Evolutionary conservation across 768 basidiomycete genomes (phyloP), one percentile per base, ranked within the genome.

Genomic region (Asterophora parasitica): DNA sequence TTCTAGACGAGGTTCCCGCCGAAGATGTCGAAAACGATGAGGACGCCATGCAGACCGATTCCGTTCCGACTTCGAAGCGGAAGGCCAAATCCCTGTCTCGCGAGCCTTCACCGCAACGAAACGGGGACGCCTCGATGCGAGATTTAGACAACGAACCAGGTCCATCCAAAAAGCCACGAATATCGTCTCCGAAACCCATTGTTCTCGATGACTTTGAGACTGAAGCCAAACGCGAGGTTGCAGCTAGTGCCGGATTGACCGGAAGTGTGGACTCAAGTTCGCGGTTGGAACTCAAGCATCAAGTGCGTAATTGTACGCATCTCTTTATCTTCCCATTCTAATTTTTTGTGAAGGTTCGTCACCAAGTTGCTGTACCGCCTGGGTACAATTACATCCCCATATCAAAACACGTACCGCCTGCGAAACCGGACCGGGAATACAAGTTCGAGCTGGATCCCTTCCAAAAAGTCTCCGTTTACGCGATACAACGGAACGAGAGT

Each of bases 381-480:
- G 85, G 85, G 20, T 98, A 94, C 65, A 80, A 83, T 59, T 98
- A 98, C 66, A 65, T 85, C 36, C 88, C 95, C 2, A 96, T 98
- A 51, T 82, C 88, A 13, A 77, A 89, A 61, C 93, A 99, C 64
- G 78, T 88, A n/a, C 87, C 94, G 11, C 88, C 90, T 11, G 77
- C 84, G 42, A 92, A 94, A 59, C 93, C 94, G 0, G 93, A 83
- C 42, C 80, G 91, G 44, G 85, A 87, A 61, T 99, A 98, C 75
- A 92, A 92, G 53, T 99, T 99, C 73, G 87, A 83, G 38, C 78
- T 99, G 43, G 96, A 99, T 69, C 95, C 96, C 13, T 99, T 99
- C 72, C 96, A 98, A 60, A 79, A 84, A 61, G 92, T 98, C 37
- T 93, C 95, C 2, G 83, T 98, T 7, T 79, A 89, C 53, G 93